Conservation (phyloP, 2,329 filamentous ascomycete species). For the Penicillium sp. region DNA sequence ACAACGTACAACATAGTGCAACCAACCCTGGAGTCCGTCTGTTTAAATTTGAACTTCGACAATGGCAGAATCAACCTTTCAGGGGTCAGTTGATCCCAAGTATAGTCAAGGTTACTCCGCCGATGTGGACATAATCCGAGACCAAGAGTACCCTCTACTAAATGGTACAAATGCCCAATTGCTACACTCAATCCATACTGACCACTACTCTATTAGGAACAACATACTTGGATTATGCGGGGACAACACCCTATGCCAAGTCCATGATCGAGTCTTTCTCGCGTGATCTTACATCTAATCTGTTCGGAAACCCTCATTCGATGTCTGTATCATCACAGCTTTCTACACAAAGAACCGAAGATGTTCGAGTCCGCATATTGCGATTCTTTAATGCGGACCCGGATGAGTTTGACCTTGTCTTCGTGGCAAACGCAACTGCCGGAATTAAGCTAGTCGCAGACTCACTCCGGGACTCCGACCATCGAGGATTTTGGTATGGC, state of each 20-base stretch:
- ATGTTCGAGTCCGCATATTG: constrained; percentile 69
- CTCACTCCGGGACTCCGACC: constrained; percentile 64
- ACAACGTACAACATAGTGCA: neutral
- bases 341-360: constrained; percentile 72
- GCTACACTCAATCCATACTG: neutral
- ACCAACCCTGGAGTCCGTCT: neutral
- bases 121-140: constrained; percentile 50
- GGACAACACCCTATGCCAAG: constrained; percentile 80
- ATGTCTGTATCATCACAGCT: constrained; percentile 77
- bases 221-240: constrained; percentile 89
- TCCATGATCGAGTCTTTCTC: constrained; percentile 79
- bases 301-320: constrained; percentile 93
- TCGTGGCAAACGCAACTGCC: constrained; percentile 89
- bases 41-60: neutral
- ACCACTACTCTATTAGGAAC: constrained; percentile 53
- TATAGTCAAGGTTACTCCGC: constrained; percentile 41
- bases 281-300: constrained; percentile 70
- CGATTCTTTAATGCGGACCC: constrained; percentile 80
- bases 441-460: constrained; percentile 85
- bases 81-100: constrained; percentile 1
- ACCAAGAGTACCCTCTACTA: constrained; percentile 49
- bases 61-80: neutral
- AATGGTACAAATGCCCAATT: constrained; percentile 30
- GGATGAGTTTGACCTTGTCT: constrained; percentile 79
- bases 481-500: constrained; percentile 71